These are phyloP conservation scores for Angomonas deanei DNA, from an alignment of 208 protist species.

Conservation along the genomic window DNA sequence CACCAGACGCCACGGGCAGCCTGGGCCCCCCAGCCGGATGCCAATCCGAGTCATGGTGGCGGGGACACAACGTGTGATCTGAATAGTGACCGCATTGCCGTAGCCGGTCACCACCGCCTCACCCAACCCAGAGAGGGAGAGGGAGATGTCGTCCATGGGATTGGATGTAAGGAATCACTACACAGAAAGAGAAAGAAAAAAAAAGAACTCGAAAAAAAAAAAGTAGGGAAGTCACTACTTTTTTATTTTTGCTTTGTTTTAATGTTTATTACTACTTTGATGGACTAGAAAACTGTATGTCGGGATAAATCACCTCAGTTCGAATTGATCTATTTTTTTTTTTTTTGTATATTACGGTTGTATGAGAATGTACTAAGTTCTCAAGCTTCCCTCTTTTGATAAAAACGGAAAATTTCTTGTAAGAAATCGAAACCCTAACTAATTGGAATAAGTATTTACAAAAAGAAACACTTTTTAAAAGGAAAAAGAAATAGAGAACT, in stretches of 20 bases:
- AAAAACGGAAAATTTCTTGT: too few relatives aligned
- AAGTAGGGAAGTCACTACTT: background rate
- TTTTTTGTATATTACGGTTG: too few relatives aligned
- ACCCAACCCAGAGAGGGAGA: slow-evolving; percentile 36
- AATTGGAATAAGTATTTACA: slow-evolving; percentile 6
- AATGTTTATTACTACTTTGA: background rate
- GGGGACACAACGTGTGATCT: slow-evolving; percentile 21
- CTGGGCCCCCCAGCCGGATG: slow-evolving; percentile 52
- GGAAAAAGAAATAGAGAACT: slow-evolving; percentile 4
- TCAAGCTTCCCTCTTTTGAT: too few relatives aligned
- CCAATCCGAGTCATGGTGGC: slow-evolving; percentile 12
- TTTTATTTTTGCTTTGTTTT: slow-evolving; percentile 3
- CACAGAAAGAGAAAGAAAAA: background rate
- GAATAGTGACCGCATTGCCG: slow-evolving; percentile 27
- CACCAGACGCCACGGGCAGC: slow-evolving; percentile 33
- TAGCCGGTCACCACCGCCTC: slow-evolving; percentile 26
- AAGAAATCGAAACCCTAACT: too few relatives aligned
- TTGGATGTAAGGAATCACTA: background rate
- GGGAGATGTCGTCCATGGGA: slow-evolving; percentile 26
- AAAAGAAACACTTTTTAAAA: slow-evolving; percentile 10
- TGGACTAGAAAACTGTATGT: background rate
- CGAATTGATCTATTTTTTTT: too few relatives aligned
- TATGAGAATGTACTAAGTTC: too few relatives aligned
- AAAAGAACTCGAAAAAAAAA: background rate
- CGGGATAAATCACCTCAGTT: background rate